Conservation (phyloP, 768 basidiomycete genomes). For the Hericium alpestre region DNA sequence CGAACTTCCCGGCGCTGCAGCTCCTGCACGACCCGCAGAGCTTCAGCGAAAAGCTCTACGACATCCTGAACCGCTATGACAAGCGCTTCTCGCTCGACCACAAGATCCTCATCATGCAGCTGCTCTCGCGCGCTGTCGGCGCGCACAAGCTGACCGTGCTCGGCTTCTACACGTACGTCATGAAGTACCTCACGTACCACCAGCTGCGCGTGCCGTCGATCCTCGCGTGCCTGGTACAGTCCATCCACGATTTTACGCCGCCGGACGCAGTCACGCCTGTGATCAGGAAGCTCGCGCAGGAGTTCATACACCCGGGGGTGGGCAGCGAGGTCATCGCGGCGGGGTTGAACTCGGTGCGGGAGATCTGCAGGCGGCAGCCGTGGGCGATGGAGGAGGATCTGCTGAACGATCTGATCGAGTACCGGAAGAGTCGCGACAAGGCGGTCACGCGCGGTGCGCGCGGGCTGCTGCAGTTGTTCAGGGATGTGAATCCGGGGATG, state of each 20-base stretch:
- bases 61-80: conserved; percentile 74
- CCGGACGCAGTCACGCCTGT: conserved; percentile 87
- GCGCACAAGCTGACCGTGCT: conserved; percentile 88
- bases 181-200: conserved; percentile 86
- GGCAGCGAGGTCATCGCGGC: conserved; percentile 92
- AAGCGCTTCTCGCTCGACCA: conserved; percentile 94
- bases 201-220: conserved; percentile 90
- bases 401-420: conserved; percentile 86
- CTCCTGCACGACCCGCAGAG: conserved; percentile 92
- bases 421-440: conserved; percentile 92
- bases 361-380: conserved; percentile 89
- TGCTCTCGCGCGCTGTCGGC: conserved; percentile 89
- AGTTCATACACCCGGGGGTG: conserved; percentile 97
- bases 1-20: conserved; percentile 89
- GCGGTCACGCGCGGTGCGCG: conserved; percentile 82
- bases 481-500: conserved; percentile 93
- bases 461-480: conserved; percentile 78
- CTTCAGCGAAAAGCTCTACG: conserved; percentile 89
- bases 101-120: conserved; percentile 94
- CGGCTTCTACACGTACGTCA: conserved; percentile 90
- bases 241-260: conserved; percentile 89
- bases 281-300: conserved; percentile 82
- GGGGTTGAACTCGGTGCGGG: conserved; percentile 90
- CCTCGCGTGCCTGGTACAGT: conserved; percentile 88
- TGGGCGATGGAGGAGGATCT: conserved; percentile 97